Evolutionary conservation across 768 basidiomycete species (phyloP), one percentile per base, ranked within the genome.

Genomic region (Hericium erinaceus): DNA sequence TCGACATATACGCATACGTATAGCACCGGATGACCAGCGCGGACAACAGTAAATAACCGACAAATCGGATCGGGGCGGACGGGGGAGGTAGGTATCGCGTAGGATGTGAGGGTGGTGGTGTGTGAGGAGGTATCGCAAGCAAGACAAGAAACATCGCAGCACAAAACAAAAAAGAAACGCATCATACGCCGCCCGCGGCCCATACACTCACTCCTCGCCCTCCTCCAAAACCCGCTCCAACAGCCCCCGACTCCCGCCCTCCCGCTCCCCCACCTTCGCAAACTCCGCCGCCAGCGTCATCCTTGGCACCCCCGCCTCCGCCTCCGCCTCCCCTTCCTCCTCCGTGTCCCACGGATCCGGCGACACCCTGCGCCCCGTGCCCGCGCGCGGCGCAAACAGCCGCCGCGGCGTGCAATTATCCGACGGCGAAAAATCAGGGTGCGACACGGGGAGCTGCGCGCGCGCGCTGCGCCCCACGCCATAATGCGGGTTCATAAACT

Each of bases 401-500:
- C 58, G 52, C 9, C 62, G 60, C 5, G 62, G 62, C 4, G 60
- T 61, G 28, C 62, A 63, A 41, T 61, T 56, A 40, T 63, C 62
- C 4, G 57, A 54, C 3, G 62, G 62, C 22, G 61, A 61, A 39
- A 61, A 63, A 39, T 63, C 62, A 13, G 62, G 62, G 26, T 63
- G 62, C 10, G 58, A 58, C 2, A 55, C 53, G 7, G 56, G 52
- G 24, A 63, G 62, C 48, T 10, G 41, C 22, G 62, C 54, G 20
- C 60, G 60, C 28, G 62, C 15, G 24, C 59, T 55, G 28, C 49
- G 55, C 1, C 48, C 22, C 9, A 49, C 60, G 16, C 58, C 58
- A 22, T 57, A 63, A 18, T 63, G 60, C 10, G 62, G 62, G 41
- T 63, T 63, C 52, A 59, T 53, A 38, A 58, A 63, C 15, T 48